Evolutionary conservation across 371 early-diverging fungal genomes (phyloP), one percentile per base, ranked within the genome.

Genomic region (Mortierella sp.): DNA sequence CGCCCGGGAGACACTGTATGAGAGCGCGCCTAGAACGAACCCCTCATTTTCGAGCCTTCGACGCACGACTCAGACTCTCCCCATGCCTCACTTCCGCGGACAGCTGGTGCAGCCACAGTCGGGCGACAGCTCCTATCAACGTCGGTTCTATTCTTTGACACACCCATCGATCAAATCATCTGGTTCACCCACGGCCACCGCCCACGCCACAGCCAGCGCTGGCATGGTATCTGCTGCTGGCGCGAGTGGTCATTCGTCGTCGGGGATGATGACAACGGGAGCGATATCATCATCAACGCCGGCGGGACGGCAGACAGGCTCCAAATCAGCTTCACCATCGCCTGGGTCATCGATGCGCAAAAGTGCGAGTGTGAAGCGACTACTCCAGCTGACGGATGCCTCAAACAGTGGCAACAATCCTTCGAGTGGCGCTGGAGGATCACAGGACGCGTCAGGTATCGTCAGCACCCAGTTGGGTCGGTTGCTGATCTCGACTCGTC

Each of bases 11-110:
- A 24, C 21, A 24, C 21, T 65, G 38, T 21, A 38, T 43, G 56
- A 54, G 38, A 14, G 16, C 6, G 29, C 27, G 54, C 38, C 74
- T 11, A 74, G 35, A 29, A 21, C 76, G 11, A 43, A 12, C 16
- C 43, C 76, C 21, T 44, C 76, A 0, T 70, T 32, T 10, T 71
- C 76, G 8, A 32, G 49, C 43, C 68, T 55, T 21, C 65, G 65
- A 21, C 65, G 65, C 65, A 65, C 63, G 11, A 41, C 35, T 12
- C 55, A 56, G 32, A 70, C 76, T 2, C 51, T 75, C 16, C 78
- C 78, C 10, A 78, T 78, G 83, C 83, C 83, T 72, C 83, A 78
- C 41, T 82, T 82, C 54, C 82, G 82, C 24, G 32, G 54, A 12
- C 82, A 81, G 35, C 29, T 71, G n/a, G 54, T 78, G 18, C 82